Evolutionary conservation across 164 flowering plant genomes (phyloP).

Genomic region (Sextonia rubra): DNA sequence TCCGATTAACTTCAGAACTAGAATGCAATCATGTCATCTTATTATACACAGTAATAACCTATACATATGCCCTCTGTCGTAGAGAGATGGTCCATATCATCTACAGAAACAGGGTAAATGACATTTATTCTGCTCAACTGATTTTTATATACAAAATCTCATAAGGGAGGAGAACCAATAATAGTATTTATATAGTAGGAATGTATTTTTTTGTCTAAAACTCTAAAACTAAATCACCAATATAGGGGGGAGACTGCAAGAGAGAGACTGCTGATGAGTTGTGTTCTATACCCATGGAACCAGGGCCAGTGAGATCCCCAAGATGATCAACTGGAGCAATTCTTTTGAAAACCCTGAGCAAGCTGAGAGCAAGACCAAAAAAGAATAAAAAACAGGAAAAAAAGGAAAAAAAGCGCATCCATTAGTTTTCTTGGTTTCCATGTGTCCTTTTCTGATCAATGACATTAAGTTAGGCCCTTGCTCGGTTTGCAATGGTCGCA

Average conservation of each 20-base stretch:
- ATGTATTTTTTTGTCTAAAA: not conserved
- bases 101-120: not conserved
- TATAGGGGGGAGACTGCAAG: not conserved
- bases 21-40: not conserved
- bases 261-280: not conserved
- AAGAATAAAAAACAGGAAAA: too few relatives aligned
- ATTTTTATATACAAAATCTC: not conserved
- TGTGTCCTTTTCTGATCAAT: not conserved
- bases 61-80: not conserved
- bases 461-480: not conserved
- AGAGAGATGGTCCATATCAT: not conserved
- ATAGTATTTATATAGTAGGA: too few relatives aligned
- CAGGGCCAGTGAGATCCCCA: not conserved
- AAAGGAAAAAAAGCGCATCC: not conserved
- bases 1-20: not conserved
- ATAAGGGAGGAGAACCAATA: not conserved
- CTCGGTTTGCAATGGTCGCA: not conserved
- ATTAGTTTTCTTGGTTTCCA: not conserved
- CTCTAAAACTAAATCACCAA: not conserved
- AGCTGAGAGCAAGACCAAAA: not conserved
- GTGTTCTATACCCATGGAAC: not conserved
- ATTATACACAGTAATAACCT: not conserved
- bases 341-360: not conserved
- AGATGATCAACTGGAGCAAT: not conserved
- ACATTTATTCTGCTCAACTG: not conserved